A percentile compares a stretch with the other conserved stretches of the same genome.
These are phyloP conservation scores for Populus hybrid DNA, from an alignment of 441 rosid genomes.

Conservation along the genomic window DNA sequence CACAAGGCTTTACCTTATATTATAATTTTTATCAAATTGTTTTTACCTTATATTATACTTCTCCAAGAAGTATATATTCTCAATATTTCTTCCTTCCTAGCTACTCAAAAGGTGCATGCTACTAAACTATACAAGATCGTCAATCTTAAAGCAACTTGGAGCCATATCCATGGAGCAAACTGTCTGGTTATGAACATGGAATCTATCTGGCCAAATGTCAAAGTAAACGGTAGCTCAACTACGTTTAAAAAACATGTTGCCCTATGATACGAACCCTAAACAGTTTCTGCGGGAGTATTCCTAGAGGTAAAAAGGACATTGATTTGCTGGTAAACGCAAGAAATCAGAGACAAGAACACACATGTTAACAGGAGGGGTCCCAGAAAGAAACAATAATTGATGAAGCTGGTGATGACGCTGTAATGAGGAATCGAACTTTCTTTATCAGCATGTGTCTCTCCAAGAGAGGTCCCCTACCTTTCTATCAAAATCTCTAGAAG, in stretches of 20 bases:
- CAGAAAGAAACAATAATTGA: slow-evolving; percentile 27
- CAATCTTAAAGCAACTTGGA: neutral
- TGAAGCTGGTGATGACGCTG: slow-evolving; percentile 15
- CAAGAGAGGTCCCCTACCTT: slow-evolving; percentile 11
- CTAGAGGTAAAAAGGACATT: neutral
- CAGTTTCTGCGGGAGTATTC: neutral
- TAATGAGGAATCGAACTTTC: slow-evolving; percentile 20
- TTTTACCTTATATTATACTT: neutral
- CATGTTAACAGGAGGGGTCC: slow-evolving; percentile 18
- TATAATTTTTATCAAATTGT: no score
- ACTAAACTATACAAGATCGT: neutral
- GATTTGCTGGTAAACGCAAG: neutral
- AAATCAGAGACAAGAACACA: slow-evolving; percentile 6
- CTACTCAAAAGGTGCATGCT: neutral
- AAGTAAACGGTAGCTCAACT: neutral
- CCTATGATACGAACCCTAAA: no score
- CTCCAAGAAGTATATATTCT: no score
- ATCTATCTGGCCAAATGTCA: neutral
- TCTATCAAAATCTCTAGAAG: neutral
- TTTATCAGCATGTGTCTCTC: slow-evolving; percentile 1
- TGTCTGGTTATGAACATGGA: neutral
- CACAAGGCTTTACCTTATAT: neutral
- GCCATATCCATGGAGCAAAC: neutral
- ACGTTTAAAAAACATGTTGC: no score
- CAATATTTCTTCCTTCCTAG: neutral